A percentile compares a stretch with the other conserved stretches of the same genome.
Evolutionary conservation across 805 yeast genomes (phyloP).

Genomic region (Priceomyces melissophilus): DNA sequence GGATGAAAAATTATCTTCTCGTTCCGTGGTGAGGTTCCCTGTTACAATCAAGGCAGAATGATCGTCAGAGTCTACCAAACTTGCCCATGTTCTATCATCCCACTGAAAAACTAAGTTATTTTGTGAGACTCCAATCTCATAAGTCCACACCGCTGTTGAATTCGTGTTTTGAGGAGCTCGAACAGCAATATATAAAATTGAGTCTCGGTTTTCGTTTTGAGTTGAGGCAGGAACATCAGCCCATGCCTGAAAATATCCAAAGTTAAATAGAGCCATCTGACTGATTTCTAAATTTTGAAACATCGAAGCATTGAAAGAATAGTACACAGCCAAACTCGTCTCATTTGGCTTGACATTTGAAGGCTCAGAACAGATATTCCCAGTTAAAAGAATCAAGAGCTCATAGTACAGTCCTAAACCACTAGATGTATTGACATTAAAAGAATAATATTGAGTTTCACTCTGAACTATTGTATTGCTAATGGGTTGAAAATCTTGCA

Average conservation of each 20-base stretch:
- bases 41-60: slow-evolving; percentile 64
- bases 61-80: slow-evolving; percentile 67
- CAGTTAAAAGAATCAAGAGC: slow-evolving; percentile 47
- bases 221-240: slow-evolving; percentile 27
- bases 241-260: slow-evolving; percentile 40
- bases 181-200: slow-evolving; percentile 35
- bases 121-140: slow-evolving; percentile 64
- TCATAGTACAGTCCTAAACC: slow-evolving; percentile 47
- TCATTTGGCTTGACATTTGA: slow-evolving; percentile 17
- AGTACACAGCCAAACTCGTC: slow-evolving; percentile 33
- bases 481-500: slow-evolving; percentile 37
- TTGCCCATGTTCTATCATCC: slow-evolving; percentile 56
- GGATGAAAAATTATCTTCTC: slow-evolving; percentile 9
- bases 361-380: slow-evolving; percentile 46
- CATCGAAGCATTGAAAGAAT: slow-evolving; percentile 36
- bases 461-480: slow-evolving; percentile 32
- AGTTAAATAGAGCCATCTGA: slow-evolving; percentile 24
- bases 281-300: slow-evolving; percentile 25
- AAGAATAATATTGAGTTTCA: slow-evolving; percentile 40
- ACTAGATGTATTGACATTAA: slow-evolving; percentile 40
- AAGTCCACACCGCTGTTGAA: slow-evolving; percentile 47
- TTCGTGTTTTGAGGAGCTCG: slow-evolving; percentile 40
- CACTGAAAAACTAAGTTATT: slow-evolving; percentile 64
- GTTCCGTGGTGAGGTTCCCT: slow-evolving; percentile 38
- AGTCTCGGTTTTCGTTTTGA: slow-evolving; percentile 9